These are phyloP conservation scores for Sanghuangporus sanghuang DNA, from an alignment of 1,284 basidiomycete species.

Conservation along the genomic window DNA sequence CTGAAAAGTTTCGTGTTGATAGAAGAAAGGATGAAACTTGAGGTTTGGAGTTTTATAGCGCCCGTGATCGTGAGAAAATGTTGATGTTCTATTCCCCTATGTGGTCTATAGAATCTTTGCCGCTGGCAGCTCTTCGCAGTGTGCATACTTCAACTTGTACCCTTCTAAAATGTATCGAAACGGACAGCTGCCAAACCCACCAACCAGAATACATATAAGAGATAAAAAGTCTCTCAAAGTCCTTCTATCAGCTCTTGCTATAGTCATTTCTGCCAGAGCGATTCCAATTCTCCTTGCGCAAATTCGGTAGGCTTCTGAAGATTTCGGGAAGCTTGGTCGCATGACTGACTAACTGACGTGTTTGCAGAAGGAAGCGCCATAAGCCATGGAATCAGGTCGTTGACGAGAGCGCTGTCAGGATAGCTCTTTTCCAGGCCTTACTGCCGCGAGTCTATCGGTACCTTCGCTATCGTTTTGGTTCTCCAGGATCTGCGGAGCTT, in stretches of 20 bases:
- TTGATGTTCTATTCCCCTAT: too few relatives aligned
- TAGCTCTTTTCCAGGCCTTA: slow-evolving; percentile 10
- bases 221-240: neutral
- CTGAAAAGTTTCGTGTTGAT: too few relatives aligned
- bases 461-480: neutral
- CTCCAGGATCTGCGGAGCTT: slow-evolving; percentile 2
- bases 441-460: slow-evolving; percentile 12
- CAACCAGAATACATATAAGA: neutral
- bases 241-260: slow-evolving; percentile 1
- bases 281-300: neutral
- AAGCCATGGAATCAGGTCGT: neutral
- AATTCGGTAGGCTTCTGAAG: neutral
- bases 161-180: neutral
- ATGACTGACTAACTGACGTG: neutral
- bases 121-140: too few relatives aligned
- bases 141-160: too few relatives aligned
- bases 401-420: slow-evolving; percentile 1
- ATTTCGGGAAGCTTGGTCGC: neutral
- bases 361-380: neutral
- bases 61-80: too few relatives aligned
- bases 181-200: neutral
- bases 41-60: too few relatives aligned
- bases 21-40: too few relatives aligned
- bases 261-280: slow-evolving; percentile 2
- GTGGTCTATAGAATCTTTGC: too few relatives aligned